phyloP scores from a whole-genome alignment of 225 moss, liverwort and hornwort genomes.

The Marchantia polymorpha region DNA sequence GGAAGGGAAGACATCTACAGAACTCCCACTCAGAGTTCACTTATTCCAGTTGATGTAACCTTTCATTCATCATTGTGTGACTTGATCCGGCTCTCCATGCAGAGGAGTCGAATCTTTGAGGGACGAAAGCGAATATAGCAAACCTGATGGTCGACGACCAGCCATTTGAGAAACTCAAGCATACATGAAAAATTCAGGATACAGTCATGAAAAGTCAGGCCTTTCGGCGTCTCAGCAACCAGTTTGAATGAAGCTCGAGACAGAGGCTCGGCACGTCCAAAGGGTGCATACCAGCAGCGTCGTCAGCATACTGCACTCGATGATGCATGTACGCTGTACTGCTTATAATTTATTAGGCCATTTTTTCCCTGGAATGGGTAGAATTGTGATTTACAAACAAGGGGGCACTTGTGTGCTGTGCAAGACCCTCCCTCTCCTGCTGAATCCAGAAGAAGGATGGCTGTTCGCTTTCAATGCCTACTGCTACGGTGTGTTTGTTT shows the following conservation, averaged over 20 bases:
- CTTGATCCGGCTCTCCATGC: too few relatives aligned
- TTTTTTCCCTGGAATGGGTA: conserved; percentile 8
- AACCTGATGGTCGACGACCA: neutral
- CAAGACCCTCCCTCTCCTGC: neutral
- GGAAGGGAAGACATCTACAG: too few relatives aligned
- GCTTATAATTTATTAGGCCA: conserved; percentile 16
- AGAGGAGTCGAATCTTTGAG: too few relatives aligned
- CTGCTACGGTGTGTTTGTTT: neutral
- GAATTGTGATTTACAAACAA: conserved; percentile 14
- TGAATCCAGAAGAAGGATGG: neutral
- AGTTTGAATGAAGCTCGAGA: neutral
- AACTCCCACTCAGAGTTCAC: too few relatives aligned
- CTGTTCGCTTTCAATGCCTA: conserved; percentile 1
- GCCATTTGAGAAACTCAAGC: neutral
- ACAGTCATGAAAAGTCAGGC: too few relatives aligned
- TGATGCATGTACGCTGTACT: conserved; percentile 7
- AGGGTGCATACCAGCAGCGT: neutral
- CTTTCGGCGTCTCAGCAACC: too few relatives aligned
- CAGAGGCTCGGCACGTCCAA: neutral
- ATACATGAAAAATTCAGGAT: neutral
- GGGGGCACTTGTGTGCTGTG: conserved; percentile 5
- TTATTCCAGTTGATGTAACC: too few relatives aligned
- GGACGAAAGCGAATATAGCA: too few relatives aligned
- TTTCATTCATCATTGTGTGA: too few relatives aligned
- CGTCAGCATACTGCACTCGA: neutral